These are phyloP conservation scores for Diaporthe sp. DNA, from an alignment of 2,329 filamentous ascomycete genomes.

Conservation along the genomic window DNA sequence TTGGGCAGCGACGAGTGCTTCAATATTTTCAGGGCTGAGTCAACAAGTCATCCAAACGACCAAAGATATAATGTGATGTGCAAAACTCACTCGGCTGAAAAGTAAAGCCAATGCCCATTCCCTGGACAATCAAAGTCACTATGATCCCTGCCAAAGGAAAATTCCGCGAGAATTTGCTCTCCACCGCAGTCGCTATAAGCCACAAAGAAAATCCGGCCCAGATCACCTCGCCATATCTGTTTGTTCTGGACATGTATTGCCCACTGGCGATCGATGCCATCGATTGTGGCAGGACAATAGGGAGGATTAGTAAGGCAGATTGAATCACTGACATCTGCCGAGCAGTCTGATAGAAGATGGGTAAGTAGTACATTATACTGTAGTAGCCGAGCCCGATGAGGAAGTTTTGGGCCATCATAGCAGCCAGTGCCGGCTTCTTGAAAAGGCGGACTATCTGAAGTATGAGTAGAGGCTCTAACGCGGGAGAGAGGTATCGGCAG, in stretches of 20 bases:
- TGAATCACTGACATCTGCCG: slow-evolving; percentile 41
- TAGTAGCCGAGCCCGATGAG: slow-evolving; percentile 71
- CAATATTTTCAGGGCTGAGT: background rate
- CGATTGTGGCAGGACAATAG: slow-evolving; percentile 57
- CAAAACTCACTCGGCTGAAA: slow-evolving; percentile 51
- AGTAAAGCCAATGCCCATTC: slow-evolving; percentile 62
- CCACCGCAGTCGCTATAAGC: slow-evolving; percentile 44
- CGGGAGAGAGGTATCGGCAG: background rate
- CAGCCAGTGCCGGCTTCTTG: slow-evolving; percentile 60
- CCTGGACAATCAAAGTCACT: slow-evolving; percentile 60
- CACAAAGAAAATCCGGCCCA: slow-evolving; percentile 52
- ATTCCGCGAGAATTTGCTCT: background rate
- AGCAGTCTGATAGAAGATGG: slow-evolving; percentile 68
- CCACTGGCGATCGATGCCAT: slow-evolving; percentile 59
- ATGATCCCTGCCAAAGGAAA: slow-evolving; percentile 50
- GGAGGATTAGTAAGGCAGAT: slow-evolving; percentile 60
- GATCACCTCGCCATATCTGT: slow-evolving; percentile 69
- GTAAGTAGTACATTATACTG: slow-evolving; percentile 67
- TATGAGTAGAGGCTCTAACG: background rate
- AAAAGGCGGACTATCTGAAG: slow-evolving; percentile 60
- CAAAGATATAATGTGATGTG: background rate
- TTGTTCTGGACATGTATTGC: slow-evolving; percentile 65
- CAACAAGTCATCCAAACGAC: background rate
- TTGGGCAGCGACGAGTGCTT: slow-evolving; percentile 64
- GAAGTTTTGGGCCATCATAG: slow-evolving; percentile 68